Evolutionary conservation across 768 basidiomycete species (phyloP).

Genomic region (Russula griseocarnosa): DNA sequence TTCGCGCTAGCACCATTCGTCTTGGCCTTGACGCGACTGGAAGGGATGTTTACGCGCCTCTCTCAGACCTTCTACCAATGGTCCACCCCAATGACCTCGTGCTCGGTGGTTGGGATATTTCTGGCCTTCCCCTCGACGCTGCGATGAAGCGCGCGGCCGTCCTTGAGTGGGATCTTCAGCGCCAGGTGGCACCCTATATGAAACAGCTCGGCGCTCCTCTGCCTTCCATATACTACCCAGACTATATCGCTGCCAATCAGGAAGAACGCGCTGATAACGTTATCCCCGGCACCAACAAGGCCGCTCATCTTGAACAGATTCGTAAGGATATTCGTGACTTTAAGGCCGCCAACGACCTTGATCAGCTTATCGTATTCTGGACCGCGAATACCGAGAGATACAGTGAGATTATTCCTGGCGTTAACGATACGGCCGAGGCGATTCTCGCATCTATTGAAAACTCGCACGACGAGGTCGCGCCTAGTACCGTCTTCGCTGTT

Average conservation of each 20-base stretch:
- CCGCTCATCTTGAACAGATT: constrained; percentile 85
- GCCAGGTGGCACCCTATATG: constrained; percentile 88
- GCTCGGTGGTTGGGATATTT: constrained; percentile 98
- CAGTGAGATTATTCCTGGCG: constrained; percentile 87
- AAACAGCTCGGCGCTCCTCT: constrained; percentile 74
- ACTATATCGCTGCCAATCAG: constrained; percentile 98
- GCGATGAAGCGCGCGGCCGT: constrained; percentile 94
- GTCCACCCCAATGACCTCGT: constrained; percentile 98
- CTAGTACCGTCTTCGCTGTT: constrained; percentile 92
- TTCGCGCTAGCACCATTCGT: constrained; percentile 92
- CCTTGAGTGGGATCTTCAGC: constrained; percentile 94
- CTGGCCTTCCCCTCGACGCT: constrained; percentile 74
- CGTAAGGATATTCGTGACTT: constrained; percentile 92
- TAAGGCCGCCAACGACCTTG: constrained; percentile 77
- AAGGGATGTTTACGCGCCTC: constrained; percentile 88
- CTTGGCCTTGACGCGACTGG: constrained; percentile 78
- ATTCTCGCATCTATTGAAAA: constrained; percentile 74
- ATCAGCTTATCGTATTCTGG: constrained; percentile 94
- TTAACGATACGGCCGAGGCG: constrained; percentile 92
- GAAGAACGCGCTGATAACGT: constrained; percentile 94
- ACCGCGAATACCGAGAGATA: constrained; percentile 99
- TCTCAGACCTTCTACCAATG: constrained; percentile 93
- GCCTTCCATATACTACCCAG: constrained; percentile 94
- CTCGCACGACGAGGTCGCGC: constrained; percentile 93
- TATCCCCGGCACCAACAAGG: constrained; percentile 81